Percentiles rank a stretch among this genome's conserved stretches.
Evolutionary conservation across 257 asterid species (phyloP).

Genomic region (Leonotis leonurus): DNA sequence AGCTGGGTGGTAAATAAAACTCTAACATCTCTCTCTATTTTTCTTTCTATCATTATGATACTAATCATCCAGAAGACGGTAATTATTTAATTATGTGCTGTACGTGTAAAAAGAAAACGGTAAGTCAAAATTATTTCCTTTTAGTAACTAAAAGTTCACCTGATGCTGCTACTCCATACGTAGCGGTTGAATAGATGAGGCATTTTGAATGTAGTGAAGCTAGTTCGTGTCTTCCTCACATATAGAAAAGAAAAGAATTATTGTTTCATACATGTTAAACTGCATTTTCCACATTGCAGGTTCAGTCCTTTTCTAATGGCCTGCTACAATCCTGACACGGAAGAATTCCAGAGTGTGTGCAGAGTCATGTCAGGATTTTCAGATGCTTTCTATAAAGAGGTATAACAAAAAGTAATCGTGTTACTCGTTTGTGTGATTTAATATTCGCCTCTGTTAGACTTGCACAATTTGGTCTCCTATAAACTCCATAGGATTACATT

Average conservation of each 20-base stretch:
- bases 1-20: slow-evolving; percentile 70
- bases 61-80: background rate
- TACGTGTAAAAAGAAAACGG: background rate
- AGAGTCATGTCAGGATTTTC: slow-evolving; percentile 94
- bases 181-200: too few relatives aligned
- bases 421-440: too few relatives aligned
- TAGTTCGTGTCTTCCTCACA: background rate
- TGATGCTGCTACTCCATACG: too few relatives aligned
- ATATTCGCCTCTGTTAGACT: background rate
- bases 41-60: slow-evolving; percentile 1
- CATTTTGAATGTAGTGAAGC: background rate
- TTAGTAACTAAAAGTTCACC: too few relatives aligned
- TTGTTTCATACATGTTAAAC: background rate
- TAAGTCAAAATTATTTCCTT: background rate
- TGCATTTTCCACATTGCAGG: slow-evolving; percentile 39
- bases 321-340: slow-evolving; percentile 78
- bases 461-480: background rate
- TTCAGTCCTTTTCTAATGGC: slow-evolving; percentile 90
- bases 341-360: slow-evolving; percentile 86
- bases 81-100: background rate
- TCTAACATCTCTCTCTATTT: background rate
- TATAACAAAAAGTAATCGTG: slow-evolving; percentile 9
- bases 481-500: background rate
- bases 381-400: slow-evolving; percentile 80
- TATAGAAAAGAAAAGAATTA: background rate